Conservation (phyloP, 768 basidiomycete species). For the Cyclocybe aegerita region DNA sequence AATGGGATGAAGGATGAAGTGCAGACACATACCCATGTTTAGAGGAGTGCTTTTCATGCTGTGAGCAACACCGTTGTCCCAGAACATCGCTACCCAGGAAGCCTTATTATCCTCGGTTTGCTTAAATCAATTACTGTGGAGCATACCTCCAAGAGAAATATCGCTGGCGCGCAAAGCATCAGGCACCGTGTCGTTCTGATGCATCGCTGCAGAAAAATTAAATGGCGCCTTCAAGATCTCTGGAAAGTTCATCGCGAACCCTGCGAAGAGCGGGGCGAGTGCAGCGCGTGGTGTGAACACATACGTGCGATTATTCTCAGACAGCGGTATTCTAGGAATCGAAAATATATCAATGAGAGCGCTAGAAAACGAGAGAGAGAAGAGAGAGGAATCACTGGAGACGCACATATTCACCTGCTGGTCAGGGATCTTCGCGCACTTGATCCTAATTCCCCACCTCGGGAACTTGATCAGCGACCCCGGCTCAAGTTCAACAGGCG, state of each 20-base stretch:
- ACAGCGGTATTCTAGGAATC: conserved; percentile 5
- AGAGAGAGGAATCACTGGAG: conserved; percentile 6
- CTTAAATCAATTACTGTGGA: neutral
- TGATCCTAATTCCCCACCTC: conserved; percentile 39
- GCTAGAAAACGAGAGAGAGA: neutral
- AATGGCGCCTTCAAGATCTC: conserved; percentile 18
- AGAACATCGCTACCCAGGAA: conserved; percentile 26
- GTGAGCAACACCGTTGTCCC: conserved; percentile 32
- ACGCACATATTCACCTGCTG: conserved; percentile 27
- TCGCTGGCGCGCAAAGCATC: neutral
- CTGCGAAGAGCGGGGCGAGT: conserved; percentile 29
- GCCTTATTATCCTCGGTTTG: too few species aligned
- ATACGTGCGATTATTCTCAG: conserved; percentile 20
- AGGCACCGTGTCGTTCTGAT: conserved; percentile 4
- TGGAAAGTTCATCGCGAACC: conserved; percentile 31
- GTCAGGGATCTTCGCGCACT: conserved; percentile 32
- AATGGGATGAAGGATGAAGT: neutral
- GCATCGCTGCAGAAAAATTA: conserved; percentile 6
- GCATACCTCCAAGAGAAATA: conserved; percentile 13
- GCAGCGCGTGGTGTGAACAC: conserved; percentile 34
- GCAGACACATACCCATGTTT: conserved; percentile 20
- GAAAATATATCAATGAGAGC: too few species aligned
- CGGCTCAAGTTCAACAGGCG: too few species aligned
- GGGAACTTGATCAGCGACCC: conserved; percentile 26
- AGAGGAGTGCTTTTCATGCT: conserved; percentile 27